These are phyloP conservation scores for Albugo candida DNA, from an alignment of 352 stramenopile genomes.

Conservation along the genomic window DNA sequence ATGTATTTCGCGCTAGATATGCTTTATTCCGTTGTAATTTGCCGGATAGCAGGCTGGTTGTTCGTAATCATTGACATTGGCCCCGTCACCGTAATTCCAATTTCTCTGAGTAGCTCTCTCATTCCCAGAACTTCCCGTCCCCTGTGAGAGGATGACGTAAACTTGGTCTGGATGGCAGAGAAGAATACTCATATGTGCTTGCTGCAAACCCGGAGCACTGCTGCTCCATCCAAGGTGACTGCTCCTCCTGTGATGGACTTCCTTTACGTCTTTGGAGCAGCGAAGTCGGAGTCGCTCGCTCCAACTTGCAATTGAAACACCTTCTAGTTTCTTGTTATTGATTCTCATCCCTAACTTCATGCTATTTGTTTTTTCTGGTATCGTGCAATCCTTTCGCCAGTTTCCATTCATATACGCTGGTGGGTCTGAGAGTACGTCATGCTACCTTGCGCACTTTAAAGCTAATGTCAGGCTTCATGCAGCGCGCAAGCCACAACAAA, in stretches of 20 bases:
- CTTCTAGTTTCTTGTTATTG: neutral
- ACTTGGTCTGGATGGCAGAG: neutral
- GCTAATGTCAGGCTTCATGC: constrained; percentile 10
- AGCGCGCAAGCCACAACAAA: constrained; percentile 10
- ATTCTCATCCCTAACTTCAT: constrained; percentile 5
- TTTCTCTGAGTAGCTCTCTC: constrained; percentile 4
- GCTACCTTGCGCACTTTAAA: constrained; percentile 14
- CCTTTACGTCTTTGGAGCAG: neutral
- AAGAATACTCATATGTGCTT: neutral
- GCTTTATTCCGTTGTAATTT: constrained; percentile 5
- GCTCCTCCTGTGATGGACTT: neutral
- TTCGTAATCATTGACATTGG: constrained; percentile 4
- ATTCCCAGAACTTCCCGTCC: neutral
- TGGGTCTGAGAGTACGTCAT: constrained; percentile 8
- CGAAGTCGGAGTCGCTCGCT: neutral
- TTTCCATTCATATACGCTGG: constrained; percentile 9
- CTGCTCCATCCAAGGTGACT: neutral
- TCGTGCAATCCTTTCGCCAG: constrained; percentile 10
- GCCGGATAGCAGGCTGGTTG: constrained; percentile 5
- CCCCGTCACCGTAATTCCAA: neutral
- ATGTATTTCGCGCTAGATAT: constrained; percentile 4
- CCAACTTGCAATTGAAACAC: neutral
- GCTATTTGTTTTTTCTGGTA: constrained; percentile 16
- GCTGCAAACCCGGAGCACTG: neutral
- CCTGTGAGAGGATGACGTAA: neutral